Evolutionary conservation across 2,329 filamentous ascomycete species (phyloP).

Genomic region (Plenodomus tracheiphilus): DNA sequence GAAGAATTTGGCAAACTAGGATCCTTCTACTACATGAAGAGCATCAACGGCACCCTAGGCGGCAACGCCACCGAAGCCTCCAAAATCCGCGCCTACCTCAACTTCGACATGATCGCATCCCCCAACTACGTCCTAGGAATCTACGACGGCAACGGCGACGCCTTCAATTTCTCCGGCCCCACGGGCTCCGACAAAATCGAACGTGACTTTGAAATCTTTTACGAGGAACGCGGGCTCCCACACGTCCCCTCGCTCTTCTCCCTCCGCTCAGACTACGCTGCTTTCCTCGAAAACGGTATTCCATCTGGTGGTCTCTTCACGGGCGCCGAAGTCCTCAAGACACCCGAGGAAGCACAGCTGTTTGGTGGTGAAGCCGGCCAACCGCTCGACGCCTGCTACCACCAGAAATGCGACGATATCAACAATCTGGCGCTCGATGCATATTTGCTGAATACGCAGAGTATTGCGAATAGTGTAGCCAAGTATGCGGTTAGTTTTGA

Average conservation of each 20-base stretch:
- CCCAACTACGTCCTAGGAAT: constrained; percentile 47
- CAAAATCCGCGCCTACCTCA: constrained; percentile 48
- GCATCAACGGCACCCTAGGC: constrained; percentile 37
- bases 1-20: constrained; percentile 49
- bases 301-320: constrained; percentile 47
- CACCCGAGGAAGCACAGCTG: constrained; percentile 38
- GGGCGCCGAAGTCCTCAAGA: constrained; percentile 47
- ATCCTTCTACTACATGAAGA: constrained; percentile 44
- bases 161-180: constrained; percentile 45
- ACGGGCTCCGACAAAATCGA: constrained; percentile 41
- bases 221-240: constrained; percentile 35
- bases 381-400: constrained; percentile 45
- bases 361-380: constrained; percentile 46
- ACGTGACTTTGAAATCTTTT: constrained; percentile 42
- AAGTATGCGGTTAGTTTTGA: constrained; percentile 44
- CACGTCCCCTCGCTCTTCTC: constrained; percentile 43
- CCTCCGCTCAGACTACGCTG: constrained; percentile 47
- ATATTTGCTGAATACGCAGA: constrained; percentile 44
- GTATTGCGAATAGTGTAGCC: constrained; percentile 45
- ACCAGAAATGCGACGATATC: constrained; percentile 42
- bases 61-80: constrained; percentile 35
- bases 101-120: constrained; percentile 50
- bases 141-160: constrained; percentile 45
- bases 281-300: constrained; percentile 47
- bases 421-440: constrained; percentile 43